A percentile compares a stretch with the other conserved stretches of the same genome.
Evolutionary conservation across 331 rosid genomes (phyloP).

Genomic region (Acacia concinna): DNA sequence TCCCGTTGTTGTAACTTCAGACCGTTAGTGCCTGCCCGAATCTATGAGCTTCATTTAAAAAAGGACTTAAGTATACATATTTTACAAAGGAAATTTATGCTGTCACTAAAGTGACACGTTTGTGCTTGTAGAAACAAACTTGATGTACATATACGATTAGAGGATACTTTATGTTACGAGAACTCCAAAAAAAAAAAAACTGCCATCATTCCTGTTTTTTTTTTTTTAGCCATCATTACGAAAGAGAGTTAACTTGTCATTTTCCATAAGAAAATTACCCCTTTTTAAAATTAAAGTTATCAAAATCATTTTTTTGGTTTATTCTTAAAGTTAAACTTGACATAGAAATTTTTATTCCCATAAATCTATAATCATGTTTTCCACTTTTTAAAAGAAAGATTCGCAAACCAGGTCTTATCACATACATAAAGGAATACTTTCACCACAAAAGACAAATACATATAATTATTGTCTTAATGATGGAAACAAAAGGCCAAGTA

Average conservation of each 20-base stretch:
- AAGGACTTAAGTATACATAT: background rate
- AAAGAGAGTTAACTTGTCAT: background rate
- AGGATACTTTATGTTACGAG: background rate
- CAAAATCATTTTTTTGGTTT: background rate
- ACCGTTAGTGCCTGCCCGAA: too few relatives aligned
- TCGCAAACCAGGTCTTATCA: background rate
- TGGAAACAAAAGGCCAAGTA: background rate
- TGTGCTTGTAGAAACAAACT: background rate
- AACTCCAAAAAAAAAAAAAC: background rate
- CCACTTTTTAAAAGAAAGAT: background rate
- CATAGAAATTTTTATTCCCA: background rate
- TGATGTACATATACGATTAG: background rate
- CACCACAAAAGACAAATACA: background rate
- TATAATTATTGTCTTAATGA: background rate
- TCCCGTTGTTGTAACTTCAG: too few relatives aligned
- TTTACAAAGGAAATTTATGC: background rate
- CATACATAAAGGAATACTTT: background rate
- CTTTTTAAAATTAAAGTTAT: background rate
- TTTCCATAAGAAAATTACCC: background rate
- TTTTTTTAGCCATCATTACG: background rate
- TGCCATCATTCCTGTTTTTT: background rate
- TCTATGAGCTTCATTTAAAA: too few relatives aligned
- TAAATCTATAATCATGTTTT: background rate
- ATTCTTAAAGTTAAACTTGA: background rate
- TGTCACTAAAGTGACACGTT: background rate